phyloP scores from a whole-genome alignment of 169 alveolate genomes.

The Cyclospora cayetanensis region DNA sequence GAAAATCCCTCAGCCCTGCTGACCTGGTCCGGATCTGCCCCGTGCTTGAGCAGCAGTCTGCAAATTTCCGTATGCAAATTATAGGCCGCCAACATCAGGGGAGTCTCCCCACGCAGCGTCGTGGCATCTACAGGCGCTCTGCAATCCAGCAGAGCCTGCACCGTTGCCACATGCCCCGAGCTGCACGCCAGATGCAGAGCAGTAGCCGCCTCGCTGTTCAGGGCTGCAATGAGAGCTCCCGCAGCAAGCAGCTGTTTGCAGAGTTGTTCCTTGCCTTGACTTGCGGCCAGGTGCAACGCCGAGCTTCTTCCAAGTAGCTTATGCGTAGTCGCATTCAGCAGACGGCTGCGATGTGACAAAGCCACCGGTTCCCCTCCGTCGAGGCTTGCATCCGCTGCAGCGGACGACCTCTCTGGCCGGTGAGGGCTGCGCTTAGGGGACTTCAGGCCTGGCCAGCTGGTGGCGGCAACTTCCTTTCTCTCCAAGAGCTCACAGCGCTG shows the following conservation, averaged over 20 bases:
- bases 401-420: background rate
- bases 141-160: constrained; percentile 76
- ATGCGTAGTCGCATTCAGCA: constrained; percentile 83
- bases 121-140: constrained; percentile 75
- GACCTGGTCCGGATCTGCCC: constrained; percentile 70
- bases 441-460: too few species aligned
- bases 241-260: constrained; percentile 82
- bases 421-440: background rate
- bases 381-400: background rate
- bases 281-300: constrained; percentile 87
- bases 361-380: background rate
- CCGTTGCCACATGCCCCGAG: constrained; percentile 86
- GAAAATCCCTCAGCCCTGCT: constrained; percentile 33
- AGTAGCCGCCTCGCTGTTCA: constrained; percentile 86
- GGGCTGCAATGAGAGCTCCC: constrained; percentile 80
- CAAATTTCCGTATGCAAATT: constrained; percentile 80
- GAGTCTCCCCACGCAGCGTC: constrained; percentile 86
- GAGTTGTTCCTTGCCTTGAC: constrained; percentile 83
- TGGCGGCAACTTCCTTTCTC: too few species aligned
- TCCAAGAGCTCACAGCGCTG: constrained; percentile 28
- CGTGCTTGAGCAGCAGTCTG: constrained; percentile 77
- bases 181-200: constrained; percentile 88
- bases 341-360: too few species aligned
- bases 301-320: constrained; percentile 82
- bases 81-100: constrained; percentile 85